Evolutionary conservation across 441 rosid species (phyloP), one percentile per base, ranked within the genome.

Genomic region (Raphanus hybrid): DNA sequence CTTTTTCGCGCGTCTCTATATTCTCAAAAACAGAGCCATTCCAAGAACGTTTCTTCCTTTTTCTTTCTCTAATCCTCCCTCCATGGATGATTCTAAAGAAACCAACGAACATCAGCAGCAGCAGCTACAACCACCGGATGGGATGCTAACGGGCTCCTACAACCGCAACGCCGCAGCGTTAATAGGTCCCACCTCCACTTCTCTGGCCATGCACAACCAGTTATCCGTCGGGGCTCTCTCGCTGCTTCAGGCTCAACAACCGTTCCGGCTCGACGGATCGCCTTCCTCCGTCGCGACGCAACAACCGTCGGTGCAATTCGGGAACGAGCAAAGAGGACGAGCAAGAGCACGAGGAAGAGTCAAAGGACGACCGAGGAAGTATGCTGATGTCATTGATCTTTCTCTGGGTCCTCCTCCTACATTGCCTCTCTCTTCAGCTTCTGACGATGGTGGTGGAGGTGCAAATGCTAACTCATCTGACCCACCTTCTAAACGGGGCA

Each of bases 331-430:
- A 2, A 71, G 89, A 95, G 93, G 92, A 95, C 85, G 98, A 0
- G 43, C 1, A 39, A 8, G 43, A 39, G 34, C 34, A 29, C 7
- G 43, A 39, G 39, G 39, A 35, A 35, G 39, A 7, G 39, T 35
- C 39, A 37, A 9, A 37, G 98, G 99, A 2, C 62, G 99, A 43
- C 98, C 96, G 3, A 89, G 98, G 72, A 93, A 96, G 87, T 90
- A 93, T 76, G 81, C 96, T 23, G 97, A 90, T 8, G 97, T 92
- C 61, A 90, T 90, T 87, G 94, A 93, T 11, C 80, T 94, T 73
- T 92, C 90, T 29, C 80, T 94, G 61, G 85, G 93, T 2, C 89
- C 96, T 2, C 82, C 89, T 59, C 80, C 26, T 23, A 23, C 26
- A 2, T 23, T 23, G 26, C 26, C 26, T 11, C 80, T 94, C 71